A percentile compares a stretch with the other conserved stretches of the same genome.
Conservation (phyloP, 768 basidiomycete genomes). For the Boletus vermiculosoides region DNA sequence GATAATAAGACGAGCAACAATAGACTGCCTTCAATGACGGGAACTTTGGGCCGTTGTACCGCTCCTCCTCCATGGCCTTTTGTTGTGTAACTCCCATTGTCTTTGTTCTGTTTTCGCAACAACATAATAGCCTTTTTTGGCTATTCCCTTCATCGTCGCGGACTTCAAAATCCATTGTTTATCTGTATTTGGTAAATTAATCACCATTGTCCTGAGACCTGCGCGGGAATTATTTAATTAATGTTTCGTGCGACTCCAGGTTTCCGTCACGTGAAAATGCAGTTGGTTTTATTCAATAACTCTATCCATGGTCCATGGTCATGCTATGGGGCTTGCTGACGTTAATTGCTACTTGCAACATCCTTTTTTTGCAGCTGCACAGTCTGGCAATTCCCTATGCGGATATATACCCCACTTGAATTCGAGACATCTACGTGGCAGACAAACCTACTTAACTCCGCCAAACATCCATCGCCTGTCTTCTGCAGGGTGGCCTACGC, state of each 20-base stretch:
- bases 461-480: background rate
- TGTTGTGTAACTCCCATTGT: conserved; percentile 27
- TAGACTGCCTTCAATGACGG: conserved; percentile 10
- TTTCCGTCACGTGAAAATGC: too few relatives aligned
- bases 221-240: background rate
- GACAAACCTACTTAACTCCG: background rate
- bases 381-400: background rate
- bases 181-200: conserved; percentile 5
- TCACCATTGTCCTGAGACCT: background rate
- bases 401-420: background rate
- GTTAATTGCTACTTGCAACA: too few relatives aligned
- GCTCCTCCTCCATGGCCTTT: conserved; percentile 17
- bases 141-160: conserved; percentile 18
- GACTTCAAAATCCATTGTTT: conserved; percentile 18
- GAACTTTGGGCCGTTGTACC: background rate
- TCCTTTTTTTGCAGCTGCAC: background rate
- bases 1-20: conserved; percentile 21
- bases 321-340: too few relatives aligned
- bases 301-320: background rate
- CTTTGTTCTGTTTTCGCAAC: conserved; percentile 24
- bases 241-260: background rate
- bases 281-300: too few relatives aligned
- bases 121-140: conserved; percentile 20
- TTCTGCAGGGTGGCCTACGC: too few relatives aligned
- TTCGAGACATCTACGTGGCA: background rate